These are phyloP conservation scores for Aspergillus terreus DNA, from an alignment of 2,329 filamentous ascomycete genomes.

Conservation along the genomic window DNA sequence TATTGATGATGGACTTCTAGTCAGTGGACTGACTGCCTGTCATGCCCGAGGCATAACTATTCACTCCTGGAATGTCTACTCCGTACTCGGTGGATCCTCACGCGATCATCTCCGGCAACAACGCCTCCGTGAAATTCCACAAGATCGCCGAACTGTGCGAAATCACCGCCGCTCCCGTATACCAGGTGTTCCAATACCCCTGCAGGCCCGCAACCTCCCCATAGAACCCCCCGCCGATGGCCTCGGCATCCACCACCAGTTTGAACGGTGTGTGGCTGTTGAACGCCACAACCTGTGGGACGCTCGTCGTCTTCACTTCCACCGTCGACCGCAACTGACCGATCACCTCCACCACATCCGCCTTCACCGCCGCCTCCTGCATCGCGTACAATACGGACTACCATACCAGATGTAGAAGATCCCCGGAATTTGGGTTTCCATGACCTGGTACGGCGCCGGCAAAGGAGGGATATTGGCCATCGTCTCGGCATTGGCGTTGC, in stretches of 20 bases:
- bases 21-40: too few relatives aligned
- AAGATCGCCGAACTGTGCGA: slow-evolving; percentile 14
- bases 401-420: background rate
- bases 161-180: slow-evolving; percentile 39
- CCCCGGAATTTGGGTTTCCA: background rate
- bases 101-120: background rate
- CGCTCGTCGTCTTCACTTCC: background rate
- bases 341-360: slow-evolving; percentile 10
- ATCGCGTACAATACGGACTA: slow-evolving; percentile 11
- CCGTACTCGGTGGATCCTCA: too few relatives aligned
- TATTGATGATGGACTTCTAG: too few relatives aligned
- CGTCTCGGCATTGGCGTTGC: slow-evolving; percentile 2
- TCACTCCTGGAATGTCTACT: too few relatives aligned
- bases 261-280: slow-evolving; percentile 35
- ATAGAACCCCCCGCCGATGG: slow-evolving; percentile 40
- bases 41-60: too few relatives aligned
- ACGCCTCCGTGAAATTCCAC: slow-evolving; percentile 12
- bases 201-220: slow-evolving; percentile 38
- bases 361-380: slow-evolving; percentile 18
- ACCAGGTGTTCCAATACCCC: slow-evolving; percentile 42
- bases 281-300: slow-evolving; percentile 31
- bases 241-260: slow-evolving; percentile 27
- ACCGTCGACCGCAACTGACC: slow-evolving; percentile 2
- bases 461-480: slow-evolving; percentile 6
- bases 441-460: slow-evolving; percentile 1